Evolutionary conservation across 1,139 yeast species (phyloP).

Genomic region (Geotrichum reessii): DNA sequence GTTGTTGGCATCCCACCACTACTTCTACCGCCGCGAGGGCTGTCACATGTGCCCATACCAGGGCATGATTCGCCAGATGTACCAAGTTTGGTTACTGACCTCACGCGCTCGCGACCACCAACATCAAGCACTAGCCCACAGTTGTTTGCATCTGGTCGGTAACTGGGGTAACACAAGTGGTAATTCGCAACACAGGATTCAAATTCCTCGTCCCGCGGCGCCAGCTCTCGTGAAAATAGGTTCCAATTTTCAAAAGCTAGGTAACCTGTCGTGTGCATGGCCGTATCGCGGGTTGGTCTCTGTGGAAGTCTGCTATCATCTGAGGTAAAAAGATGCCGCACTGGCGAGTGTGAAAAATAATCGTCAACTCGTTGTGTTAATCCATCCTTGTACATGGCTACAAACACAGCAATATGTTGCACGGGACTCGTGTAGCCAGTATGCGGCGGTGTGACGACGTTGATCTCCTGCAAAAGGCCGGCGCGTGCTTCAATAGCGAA

Average conservation of each 20-base stretch:
- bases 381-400: conserved; percentile 13
- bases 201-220: background rate
- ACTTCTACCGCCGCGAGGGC: background rate
- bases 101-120: conserved; percentile 2
- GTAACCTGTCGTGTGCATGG: background rate
- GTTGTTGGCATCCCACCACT: background rate
- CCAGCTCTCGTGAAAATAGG: conserved; percentile 6
- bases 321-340: conserved; percentile 14
- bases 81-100: background rate
- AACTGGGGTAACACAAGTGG: conserved; percentile 13
- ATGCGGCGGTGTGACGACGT: conserved; percentile 21
- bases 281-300: conserved; percentile 1
- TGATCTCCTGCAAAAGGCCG: conserved; percentile 17
- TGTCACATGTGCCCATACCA: background rate
- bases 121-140: conserved; percentile 11
- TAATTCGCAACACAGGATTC: conserved; percentile 5
- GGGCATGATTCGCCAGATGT: background rate
- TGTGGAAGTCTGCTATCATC: background rate
- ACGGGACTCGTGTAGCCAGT: conserved; percentile 21
- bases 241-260: background rate
- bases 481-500: conserved; percentile 9
- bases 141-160: conserved; percentile 8
- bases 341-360: conserved; percentile 12
- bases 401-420: conserved; percentile 19
- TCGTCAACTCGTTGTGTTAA: conserved; percentile 14